Conservation (phyloP, 371 early-diverging fungal genomes). For the Mucor circinelloides region DNA sequence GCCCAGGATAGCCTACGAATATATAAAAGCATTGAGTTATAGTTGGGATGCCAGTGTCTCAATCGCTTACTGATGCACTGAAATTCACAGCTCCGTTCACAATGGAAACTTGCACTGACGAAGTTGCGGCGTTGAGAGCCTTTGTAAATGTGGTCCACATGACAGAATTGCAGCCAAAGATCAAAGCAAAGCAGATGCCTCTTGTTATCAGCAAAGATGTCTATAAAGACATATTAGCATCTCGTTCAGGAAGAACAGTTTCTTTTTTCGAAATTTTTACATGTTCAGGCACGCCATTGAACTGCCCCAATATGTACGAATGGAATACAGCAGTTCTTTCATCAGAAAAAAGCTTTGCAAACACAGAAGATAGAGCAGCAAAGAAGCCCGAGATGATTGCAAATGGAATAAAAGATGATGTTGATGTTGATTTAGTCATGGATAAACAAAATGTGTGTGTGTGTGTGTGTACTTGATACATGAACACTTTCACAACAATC, state of each 20-base stretch:
- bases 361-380: constrained; percentile 76
- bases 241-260: not conserved
- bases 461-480: not conserved
- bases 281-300: constrained; percentile 21
- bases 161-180: constrained; percentile 70
- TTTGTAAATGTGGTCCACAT: constrained; percentile 87
- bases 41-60: not conserved
- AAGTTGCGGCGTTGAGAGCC: constrained; percentile 68
- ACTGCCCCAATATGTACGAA: constrained; percentile 8
- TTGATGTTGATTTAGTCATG: not conserved
- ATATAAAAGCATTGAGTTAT: not conserved
- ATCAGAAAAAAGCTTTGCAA: constrained; percentile 74
- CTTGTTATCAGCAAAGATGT: constrained; percentile 50
- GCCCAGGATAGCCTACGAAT: constrained; percentile 67
- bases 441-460: not conserved
- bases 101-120: constrained; percentile 71
- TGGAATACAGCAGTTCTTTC: constrained; percentile 46
- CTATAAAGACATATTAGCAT: constrained; percentile 11
- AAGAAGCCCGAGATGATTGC: constrained; percentile 68
- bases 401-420: constrained; percentile 41
- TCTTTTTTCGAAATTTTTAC: constrained; percentile 7
- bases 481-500: not conserved
- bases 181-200: constrained; percentile 53
- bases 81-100: constrained; percentile 78
- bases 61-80: constrained; percentile 60